phyloP scores from a whole-genome alignment of 2,329 filamentous ascomycete species.

The Fusarium pseudocircinatum region DNA sequence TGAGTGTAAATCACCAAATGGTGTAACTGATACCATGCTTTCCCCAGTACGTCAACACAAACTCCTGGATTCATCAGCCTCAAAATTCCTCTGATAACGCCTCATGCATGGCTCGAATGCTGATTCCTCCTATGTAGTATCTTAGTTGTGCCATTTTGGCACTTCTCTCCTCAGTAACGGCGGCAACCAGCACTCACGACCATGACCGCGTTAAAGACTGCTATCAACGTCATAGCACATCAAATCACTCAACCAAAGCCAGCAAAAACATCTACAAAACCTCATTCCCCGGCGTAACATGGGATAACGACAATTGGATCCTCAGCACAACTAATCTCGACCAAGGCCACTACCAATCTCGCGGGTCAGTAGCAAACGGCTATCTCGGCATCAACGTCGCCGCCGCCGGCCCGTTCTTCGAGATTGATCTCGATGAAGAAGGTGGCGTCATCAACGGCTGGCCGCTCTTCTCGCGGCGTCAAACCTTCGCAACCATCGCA shows the following conservation, averaged over 20 bases:
- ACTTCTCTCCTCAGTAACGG: background rate
- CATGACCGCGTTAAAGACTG: background rate
- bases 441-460: constrained; percentile 5
- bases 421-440: background rate
- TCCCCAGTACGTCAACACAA: background rate
- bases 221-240: background rate
- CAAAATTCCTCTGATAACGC: background rate
- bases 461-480: background rate
- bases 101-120: no score
- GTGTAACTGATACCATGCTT: rapidly evolving
- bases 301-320: constrained; percentile 4
- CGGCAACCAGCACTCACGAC: background rate
- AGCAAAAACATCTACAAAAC: background rate
- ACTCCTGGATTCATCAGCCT: background rate
- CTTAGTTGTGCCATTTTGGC: background rate
- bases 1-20: rapidly evolving
- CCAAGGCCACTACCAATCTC: constrained; percentile 1
- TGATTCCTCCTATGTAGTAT: background rate
- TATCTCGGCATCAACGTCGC: constrained; percentile 7
- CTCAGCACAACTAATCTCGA: background rate
- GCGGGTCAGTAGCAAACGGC: constrained; percentile 1
- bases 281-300: background rate
- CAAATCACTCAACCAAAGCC: background rate
- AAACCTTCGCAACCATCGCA: background rate
- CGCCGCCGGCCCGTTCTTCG: background rate